A percentile compares a stretch with the other conserved stretches of the same genome.
These are phyloP conservation scores for Escallonia herrerae DNA, from an alignment of 129 eudicot species.

Conservation along the genomic window DNA sequence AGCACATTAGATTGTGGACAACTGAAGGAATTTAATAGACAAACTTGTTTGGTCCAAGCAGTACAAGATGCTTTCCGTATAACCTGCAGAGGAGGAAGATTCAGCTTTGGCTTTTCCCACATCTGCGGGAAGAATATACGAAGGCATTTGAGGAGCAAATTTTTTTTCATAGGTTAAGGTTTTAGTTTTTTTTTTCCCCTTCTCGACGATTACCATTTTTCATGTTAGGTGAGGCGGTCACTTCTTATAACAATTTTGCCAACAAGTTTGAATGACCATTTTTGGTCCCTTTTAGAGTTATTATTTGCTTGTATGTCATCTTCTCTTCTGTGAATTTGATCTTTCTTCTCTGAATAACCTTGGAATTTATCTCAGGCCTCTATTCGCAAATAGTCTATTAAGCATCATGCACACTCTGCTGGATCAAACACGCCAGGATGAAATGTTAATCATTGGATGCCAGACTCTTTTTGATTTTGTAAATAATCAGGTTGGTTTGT, in stretches of 20 bases:
- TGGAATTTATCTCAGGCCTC: constrained; percentile 60
- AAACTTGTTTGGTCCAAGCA: too few species aligned
- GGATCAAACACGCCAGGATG: constrained; percentile 83
- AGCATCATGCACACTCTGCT: constrained; percentile 72
- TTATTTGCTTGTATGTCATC: not conserved
- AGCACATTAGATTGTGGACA: too few species aligned
- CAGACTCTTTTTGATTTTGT: constrained; percentile 77
- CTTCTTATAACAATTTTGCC: not conserved
- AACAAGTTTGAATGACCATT: not conserved
- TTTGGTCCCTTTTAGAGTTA: not conserved
- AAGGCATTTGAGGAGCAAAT: too few species aligned
- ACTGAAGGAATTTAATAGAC: too few species aligned
- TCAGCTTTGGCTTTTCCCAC: too few species aligned
- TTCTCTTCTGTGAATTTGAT: too few species aligned
- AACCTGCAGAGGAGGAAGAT: too few species aligned
- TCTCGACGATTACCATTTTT: not conserved
- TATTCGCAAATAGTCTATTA: constrained; percentile 79
- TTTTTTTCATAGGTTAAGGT: too few species aligned
- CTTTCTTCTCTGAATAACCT: not conserved
- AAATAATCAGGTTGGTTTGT: constrained; percentile 78
- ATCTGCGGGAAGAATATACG: too few species aligned
- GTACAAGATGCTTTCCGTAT: too few species aligned
- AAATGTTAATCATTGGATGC: constrained; percentile 70
- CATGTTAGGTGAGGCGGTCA: not conserved
- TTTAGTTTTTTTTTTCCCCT: not conserved